Base-by-base conservation (phyloP, 805 yeast genomes). In the Ogataea ramenticola region DNA sequence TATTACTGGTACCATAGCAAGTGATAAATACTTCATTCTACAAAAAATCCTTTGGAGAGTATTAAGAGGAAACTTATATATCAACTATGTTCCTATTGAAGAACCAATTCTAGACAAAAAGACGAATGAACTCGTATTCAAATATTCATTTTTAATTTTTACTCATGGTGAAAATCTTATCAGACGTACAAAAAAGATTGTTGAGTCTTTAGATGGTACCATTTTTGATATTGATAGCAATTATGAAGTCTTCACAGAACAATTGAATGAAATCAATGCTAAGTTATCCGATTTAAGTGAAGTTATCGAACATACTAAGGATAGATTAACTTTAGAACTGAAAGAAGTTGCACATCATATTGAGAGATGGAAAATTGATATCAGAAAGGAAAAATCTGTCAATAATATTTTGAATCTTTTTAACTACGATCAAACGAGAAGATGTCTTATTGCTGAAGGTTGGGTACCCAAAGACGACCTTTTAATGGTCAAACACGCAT, bases 21-120 rank as follows among this genome's bases (percentile, higher is more conserved):
- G 90, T 49, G 76, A 72, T 12, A 84, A 82, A 57, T 77, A 86
- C 31, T 75, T 75, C 21, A 71, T 83, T 1, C 68, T 93, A 47
- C 93, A 89, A 59, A 84, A 80, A 53, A 88, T 93, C 40, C 66
- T 89, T 41, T 93, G 96, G 96, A 78, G 99, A 66, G 78, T 88
- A 16, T 73, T 91, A 48, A 80, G 99, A 61, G 99, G 99, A 56
- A 93, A 93, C 62, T 68, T 95, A 51, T 87, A 77, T 58, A 79
- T 90, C 62, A 82, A 83, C 55, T 79, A 82, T 60, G 77, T 78
- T 41, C 91, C 86, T 46, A 77, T 91, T 44, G 75, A 77, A 12
- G 86, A 82, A 54, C 76, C 80, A 3, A 66, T 86, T 19, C 68
- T 72, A 51, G 91, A 87, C 54, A 65, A 74, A 30, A 71, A 76